Percentiles rank a stretch among this genome's conserved stretches.
These are phyloP conservation scores for Rhizomucor pusillus DNA, from an alignment of 371 early-diverging fungal species.

Conservation along the genomic window DNA sequence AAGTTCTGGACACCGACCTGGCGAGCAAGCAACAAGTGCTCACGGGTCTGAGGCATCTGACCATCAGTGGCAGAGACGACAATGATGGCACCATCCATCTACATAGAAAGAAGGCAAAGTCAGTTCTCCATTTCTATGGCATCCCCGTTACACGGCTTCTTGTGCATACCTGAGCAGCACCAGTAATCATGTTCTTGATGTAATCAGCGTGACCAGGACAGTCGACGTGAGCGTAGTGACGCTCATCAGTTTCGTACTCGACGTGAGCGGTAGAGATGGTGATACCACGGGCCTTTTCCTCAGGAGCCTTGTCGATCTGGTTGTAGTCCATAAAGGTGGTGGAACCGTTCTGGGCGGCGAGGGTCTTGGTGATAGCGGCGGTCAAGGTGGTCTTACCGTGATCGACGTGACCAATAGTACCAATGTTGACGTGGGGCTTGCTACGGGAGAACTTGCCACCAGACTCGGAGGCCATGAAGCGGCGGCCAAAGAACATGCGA, in stretches of 20 bases:
- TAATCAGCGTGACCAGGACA: constrained; percentile 99
- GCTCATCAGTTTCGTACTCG: constrained; percentile 88
- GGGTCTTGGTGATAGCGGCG: constrained; percentile 97
- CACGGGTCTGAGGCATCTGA: constrained; percentile 95
- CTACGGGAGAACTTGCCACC: constrained; percentile 62
- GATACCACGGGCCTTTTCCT: constrained; percentile 97
- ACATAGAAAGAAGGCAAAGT: neutral
- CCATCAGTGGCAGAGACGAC: constrained; percentile 98
- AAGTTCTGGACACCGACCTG: constrained; percentile 96
- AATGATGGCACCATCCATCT: constrained; percentile 98
- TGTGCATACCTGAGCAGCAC: constrained; percentile 85
- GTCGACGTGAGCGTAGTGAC: constrained; percentile 98
- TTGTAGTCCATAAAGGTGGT: constrained; percentile 94
- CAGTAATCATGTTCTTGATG: constrained; percentile 99
- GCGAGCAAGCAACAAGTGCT: constrained; percentile 94
- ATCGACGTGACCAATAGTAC: constrained; percentile 99
- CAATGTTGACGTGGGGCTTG: constrained; percentile 99
- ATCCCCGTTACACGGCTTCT: neutral
- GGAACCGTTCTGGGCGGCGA: constrained; percentile 68
- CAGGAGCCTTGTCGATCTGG: constrained; percentile 97
- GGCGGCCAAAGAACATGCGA: constrained; percentile 45
- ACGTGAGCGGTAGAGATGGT: constrained; percentile 96
- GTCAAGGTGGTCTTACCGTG: constrained; percentile 99
- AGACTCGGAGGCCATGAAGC: constrained; percentile 45
- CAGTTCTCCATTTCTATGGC: neutral